These are phyloP conservation scores for Saccharomyces eubayanus DNA, from an alignment of 805 yeast species.

Conservation along the genomic window DNA sequence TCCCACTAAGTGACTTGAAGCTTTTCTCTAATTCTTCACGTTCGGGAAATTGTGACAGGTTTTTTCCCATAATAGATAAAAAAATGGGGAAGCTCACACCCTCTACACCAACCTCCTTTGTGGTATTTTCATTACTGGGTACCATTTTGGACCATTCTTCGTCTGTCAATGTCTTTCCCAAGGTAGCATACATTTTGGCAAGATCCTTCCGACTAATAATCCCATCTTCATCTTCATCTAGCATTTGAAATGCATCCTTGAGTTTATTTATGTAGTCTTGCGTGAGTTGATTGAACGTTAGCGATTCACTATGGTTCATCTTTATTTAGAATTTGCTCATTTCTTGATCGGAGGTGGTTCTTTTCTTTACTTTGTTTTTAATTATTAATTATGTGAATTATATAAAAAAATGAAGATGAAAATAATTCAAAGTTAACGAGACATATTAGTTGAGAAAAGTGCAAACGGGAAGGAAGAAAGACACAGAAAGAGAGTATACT, in stretches of 20 bases:
- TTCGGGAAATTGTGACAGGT: conserved; percentile 44
- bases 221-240: conserved; percentile 79
- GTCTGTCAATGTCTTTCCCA: conserved; percentile 41
- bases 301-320: conserved; percentile 26
- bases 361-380: not conserved
- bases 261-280: conserved; percentile 57
- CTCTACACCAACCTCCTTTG: conserved; percentile 11
- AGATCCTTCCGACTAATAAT: conserved; percentile 49
- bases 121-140: not conserved
- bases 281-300: conserved; percentile 39
- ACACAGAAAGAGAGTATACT: not conserved
- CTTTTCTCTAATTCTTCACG: conserved; percentile 50
- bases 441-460: not conserved
- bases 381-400: not conserved
- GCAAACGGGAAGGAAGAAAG: not conserved
- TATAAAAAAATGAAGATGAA: not conserved
- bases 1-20: conserved; percentile 33
- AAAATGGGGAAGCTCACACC: conserved; percentile 55
- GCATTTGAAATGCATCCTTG: conserved; percentile 66
- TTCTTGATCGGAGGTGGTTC: not conserved
- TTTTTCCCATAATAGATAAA: conserved; percentile 51
- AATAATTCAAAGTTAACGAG: not conserved
- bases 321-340: not conserved
- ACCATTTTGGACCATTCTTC: conserved; percentile 46
- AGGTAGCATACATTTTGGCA: conserved; percentile 40